Percentiles rank a stretch among this genome's conserved stretches.
These are phyloP conservation scores for Aspergillus saccharolyticus DNA, from an alignment of 495 filamentous ascomycete species.

Conservation along the genomic window DNA sequence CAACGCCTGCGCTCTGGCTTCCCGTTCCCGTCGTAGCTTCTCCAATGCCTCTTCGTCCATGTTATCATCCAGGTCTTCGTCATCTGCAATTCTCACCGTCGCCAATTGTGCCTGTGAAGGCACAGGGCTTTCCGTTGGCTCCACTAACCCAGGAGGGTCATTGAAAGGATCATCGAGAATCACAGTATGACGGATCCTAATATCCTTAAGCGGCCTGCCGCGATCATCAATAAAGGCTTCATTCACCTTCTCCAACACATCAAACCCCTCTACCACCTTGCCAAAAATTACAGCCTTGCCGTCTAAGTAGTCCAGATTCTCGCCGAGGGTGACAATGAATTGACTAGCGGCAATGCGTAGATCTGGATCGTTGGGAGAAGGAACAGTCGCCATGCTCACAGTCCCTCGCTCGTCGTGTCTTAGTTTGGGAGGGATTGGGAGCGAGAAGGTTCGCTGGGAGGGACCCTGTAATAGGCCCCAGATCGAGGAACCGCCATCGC, in stretches of 20 bases:
- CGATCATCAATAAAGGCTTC: constrained; percentile 77
- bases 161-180: constrained; percentile 84
- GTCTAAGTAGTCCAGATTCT: constrained; percentile 82
- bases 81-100: constrained; percentile 88
- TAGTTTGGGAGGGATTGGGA: constrained; percentile 74
- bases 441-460: constrained; percentile 71
- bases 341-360: constrained; percentile 77
- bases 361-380: constrained; percentile 71
- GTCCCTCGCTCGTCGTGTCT: constrained; percentile 84
- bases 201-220: constrained; percentile 81
- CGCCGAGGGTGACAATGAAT: constrained; percentile 84
- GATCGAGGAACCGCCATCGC: constrained; percentile 86
- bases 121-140: constrained; percentile 73
- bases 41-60: constrained; percentile 76
- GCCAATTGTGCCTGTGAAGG: constrained; percentile 79
- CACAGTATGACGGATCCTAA: constrained; percentile 85
- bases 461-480: constrained; percentile 78
- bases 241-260: constrained; percentile 90
- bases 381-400: constrained; percentile 89
- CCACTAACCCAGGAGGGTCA: constrained; percentile 69
- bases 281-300: constrained; percentile 92
- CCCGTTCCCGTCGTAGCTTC: constrained; percentile 75
- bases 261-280: constrained; percentile 89
- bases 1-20: constrained; percentile 88
- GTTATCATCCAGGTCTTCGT: constrained; percentile 72